Evolutionary conservation across 495 filamentous ascomycete genomes (phyloP), one percentile per base, ranked within the genome.

Genomic region (Lasiosphaeria ovina): DNA sequence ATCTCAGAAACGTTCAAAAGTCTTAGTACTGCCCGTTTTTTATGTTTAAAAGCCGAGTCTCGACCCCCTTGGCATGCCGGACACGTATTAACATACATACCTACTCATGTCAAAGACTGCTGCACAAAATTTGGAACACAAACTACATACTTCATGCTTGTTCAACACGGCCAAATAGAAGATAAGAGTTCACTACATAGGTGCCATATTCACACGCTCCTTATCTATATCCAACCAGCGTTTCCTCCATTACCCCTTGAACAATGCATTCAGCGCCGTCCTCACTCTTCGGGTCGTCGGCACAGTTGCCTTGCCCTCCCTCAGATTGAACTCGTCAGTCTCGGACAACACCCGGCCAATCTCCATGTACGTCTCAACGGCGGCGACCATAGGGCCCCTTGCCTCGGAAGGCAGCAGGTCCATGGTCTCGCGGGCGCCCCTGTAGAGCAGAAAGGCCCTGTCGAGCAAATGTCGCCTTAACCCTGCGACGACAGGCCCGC

Each of bases 311-410:
- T 74, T 78, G 65, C 81, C 83, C 42, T 79, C 72, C 55, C 72
- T 69, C 48, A 77, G 77, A 14, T 72, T 69, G 10, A 59, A 60
- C 3, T 54, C 63, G 5, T 51, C 67, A 50, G 69, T 69, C 54
- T 76, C 72, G 51, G 70, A 69, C 53, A 86, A 68, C 54, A 86
- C 80, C 42, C 85, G 69, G 12, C 85, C 87, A 69, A 89, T 90
- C 65, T 88, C 86, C 81, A 90, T 86, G 60, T 90, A 90, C 62
- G 84, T 87, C 72, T 89, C 86, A 0, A 89, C 83, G 3, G 85
- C 87, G 8, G 88, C 85, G 35, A 82, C 74, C 69, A 89, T 79
- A 3, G 86, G 84, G 4, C 79, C 82, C 56, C 82, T 74, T 4
- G 80, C 81, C 55, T 82, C 79, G 0, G 34, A 10, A 4, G 87